Evolutionary conservation across 2,329 filamentous ascomycete species (phyloP).

Genomic region (Trichophyton schoenleinii): DNA sequence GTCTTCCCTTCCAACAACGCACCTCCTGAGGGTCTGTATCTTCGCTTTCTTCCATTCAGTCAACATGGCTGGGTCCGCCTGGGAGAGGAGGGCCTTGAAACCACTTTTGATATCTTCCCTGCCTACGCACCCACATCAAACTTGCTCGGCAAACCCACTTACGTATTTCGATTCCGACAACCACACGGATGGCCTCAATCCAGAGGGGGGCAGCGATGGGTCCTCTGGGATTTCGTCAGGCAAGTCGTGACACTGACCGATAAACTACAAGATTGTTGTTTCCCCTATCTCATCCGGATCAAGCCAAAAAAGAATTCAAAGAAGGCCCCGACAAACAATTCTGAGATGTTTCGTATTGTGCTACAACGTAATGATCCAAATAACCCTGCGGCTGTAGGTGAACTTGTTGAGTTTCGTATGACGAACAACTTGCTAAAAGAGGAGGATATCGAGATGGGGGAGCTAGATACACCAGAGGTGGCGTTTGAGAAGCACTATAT

Average conservation of each 20-base stretch:
- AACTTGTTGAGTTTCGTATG: not conserved
- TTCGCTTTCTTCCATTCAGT: not conserved
- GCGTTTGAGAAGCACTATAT: not conserved
- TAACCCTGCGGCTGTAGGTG: not conserved
- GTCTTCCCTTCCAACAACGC: not conserved
- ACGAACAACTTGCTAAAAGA: not conserved
- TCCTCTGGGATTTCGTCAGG: not conserved
- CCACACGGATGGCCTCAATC: not conserved
- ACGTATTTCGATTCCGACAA: not conserved
- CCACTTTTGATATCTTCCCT: not conserved
- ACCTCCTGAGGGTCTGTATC: not conserved
- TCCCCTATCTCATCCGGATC: not conserved
- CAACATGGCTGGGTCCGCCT: not conserved
- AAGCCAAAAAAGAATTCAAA: not conserved
- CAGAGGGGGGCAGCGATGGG: not conserved
- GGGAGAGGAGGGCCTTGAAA: not conserved
- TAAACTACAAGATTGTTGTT: not conserved
- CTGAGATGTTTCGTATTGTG: not conserved
- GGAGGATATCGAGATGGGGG: not conserved
- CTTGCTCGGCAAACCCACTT: not conserved
- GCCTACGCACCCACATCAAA: not conserved
- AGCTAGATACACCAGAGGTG: not conserved
- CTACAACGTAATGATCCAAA: not conserved
- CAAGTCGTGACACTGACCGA: not conserved
- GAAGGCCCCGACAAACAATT: not conserved